These are phyloP conservation scores for Pyrus hybrid DNA, from an alignment of 331 rosid genomes.

Conservation along the genomic window DNA sequence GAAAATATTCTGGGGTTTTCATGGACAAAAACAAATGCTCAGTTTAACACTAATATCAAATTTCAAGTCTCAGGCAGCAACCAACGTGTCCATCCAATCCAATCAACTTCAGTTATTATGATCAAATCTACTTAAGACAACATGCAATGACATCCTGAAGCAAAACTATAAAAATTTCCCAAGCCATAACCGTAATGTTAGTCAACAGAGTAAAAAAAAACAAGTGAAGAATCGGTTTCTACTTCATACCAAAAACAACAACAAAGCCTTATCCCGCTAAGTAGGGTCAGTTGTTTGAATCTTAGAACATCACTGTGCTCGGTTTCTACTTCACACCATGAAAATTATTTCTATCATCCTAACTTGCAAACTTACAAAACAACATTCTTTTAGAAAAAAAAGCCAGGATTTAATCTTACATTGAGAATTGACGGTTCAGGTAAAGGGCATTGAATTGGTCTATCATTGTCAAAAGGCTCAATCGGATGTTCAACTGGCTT, in stretches of 20 bases:
- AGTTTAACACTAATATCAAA: not conserved
- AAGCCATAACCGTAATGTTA: not conserved
- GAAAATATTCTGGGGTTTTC: not conserved
- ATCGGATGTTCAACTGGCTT: conserved; percentile 91
- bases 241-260: not conserved
- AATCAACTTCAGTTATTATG: not conserved
- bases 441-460: conserved; percentile 79
- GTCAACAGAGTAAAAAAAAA: not conserved
- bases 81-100: not conserved
- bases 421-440: conserved; percentile 97
- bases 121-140: not conserved
- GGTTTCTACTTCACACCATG: not conserved
- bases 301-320: too few relatives aligned
- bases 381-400: not conserved
- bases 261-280: too few relatives aligned
- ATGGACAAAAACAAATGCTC: not conserved
- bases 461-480: conserved; percentile 77
- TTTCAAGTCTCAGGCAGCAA: not conserved
- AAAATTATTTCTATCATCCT: not conserved
- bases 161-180: too few relatives aligned
- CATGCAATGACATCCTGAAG: not conserved
- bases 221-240: not conserved
- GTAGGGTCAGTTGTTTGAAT: too few relatives aligned
- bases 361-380: not conserved
- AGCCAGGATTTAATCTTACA: conserved; percentile 38